Evolutionary conservation across 78 protist species (phyloP).

Genomic region (Polysphondylium violaceum): DNA sequence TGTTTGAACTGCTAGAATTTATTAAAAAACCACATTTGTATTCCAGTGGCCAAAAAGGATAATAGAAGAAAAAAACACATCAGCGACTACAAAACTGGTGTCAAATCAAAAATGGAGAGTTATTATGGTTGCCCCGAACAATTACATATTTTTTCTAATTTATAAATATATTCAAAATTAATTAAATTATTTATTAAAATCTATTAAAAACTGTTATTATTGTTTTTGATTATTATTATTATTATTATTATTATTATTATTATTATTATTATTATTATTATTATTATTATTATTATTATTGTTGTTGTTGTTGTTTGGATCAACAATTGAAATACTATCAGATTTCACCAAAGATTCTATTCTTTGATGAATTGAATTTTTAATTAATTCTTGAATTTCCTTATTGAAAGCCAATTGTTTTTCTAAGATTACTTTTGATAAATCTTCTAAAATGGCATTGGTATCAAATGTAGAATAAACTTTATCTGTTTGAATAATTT

Average conservation of each 20-base stretch:
- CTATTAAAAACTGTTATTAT: neutral
- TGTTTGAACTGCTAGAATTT: no score
- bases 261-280: slow-evolving; percentile 33
- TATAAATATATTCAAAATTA: no score
- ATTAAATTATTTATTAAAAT: no score
- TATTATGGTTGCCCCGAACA: no score
- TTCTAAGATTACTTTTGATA: slow-evolving; percentile 51
- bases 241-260: slow-evolving; percentile 22
- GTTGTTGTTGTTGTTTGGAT: slow-evolving; percentile 3
- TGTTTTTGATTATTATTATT: neutral
- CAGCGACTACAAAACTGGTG: no score
- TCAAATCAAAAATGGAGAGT: no score
- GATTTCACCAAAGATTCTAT: slow-evolving; percentile 33
- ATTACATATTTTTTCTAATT: no score
- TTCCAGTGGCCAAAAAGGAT: no score
- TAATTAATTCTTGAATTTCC: slow-evolving; percentile 46
- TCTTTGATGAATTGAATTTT: slow-evolving; percentile 42
- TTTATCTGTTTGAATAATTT: neutral
- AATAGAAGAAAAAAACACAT: no score
- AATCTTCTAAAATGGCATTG: slow-evolving; percentile 36
- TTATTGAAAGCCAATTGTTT: slow-evolving; percentile 53
- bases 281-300: slow-evolving; percentile 35
- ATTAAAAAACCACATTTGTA: no score
- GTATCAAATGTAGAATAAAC: slow-evolving; percentile 57
- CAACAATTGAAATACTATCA: slow-evolving; percentile 14